These are phyloP conservation scores for Castanopsis chinensis DNA, from an alignment of 306 rosid genomes.

Conservation along the genomic window DNA sequence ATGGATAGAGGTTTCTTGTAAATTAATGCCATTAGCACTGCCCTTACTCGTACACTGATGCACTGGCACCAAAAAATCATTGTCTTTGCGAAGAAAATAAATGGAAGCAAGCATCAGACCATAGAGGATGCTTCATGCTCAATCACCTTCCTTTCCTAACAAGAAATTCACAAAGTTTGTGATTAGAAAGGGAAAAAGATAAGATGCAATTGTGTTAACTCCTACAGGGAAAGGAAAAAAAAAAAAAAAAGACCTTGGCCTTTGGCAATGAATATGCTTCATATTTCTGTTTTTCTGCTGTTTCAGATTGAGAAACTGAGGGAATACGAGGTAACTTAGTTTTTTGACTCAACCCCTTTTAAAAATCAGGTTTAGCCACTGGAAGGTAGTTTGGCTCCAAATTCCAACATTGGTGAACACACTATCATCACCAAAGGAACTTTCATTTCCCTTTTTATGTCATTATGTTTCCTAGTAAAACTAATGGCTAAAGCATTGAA, in stretches of 20 bases:
- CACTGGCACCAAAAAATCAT: conserved; percentile 86
- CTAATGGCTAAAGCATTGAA: conserved; percentile 32
- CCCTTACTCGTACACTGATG: conserved; percentile 61
- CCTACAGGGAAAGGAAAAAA: conserved; percentile 37
- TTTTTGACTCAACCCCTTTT: conserved; percentile 57
- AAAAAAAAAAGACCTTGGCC: conserved; percentile 38
- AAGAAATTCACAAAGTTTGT: conserved; percentile 70
- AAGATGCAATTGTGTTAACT: conserved; percentile 70
- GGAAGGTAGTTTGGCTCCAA: conserved; percentile 70
- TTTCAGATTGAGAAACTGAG: conserved; percentile 61
- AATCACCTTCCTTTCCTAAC: conserved; percentile 33
- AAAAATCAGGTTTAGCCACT: conserved; percentile 80
- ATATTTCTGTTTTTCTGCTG: conserved; percentile 60
- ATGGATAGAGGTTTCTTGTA: conserved; percentile 46
- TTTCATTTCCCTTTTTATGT: conserved; percentile 33
- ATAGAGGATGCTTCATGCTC: conserved; percentile 32
- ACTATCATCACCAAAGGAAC: conserved; percentile 13
- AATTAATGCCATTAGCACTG: conserved; percentile 63
- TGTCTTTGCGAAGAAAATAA: conserved; percentile 79
- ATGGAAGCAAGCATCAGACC: conserved; percentile 69
- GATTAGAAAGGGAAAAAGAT: conserved; percentile 71
- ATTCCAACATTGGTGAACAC: conserved; percentile 41
- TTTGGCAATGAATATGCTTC: conserved; percentile 52
- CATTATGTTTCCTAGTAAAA: conserved; percentile 29
- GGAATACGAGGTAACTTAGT: conserved; percentile 59